Evolutionary conservation across 1,284 basidiomycete genomes (phyloP).

Genomic region (Trichosporon sp.): DNA sequence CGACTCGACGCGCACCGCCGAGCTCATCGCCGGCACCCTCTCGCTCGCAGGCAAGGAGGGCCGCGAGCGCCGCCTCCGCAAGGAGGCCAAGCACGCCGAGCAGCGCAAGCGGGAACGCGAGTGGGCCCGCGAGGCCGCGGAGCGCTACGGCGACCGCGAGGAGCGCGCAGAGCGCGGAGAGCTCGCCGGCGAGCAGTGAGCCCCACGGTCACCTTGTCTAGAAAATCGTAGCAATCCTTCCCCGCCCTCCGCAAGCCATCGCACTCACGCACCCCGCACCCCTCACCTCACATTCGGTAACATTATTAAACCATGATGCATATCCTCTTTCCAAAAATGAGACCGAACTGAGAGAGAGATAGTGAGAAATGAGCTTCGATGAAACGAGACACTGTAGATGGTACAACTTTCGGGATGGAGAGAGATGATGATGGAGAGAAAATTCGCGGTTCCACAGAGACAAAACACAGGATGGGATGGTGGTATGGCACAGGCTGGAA

Average conservation of each 20-base stretch:
- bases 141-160: background rate
- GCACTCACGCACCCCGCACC: background rate
- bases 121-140: slow-evolving; percentile 3
- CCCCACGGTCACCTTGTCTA: background rate
- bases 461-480: background rate
- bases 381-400: background rate
- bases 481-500: background rate
- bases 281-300: slow-evolving; percentile 3
- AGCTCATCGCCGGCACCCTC: slow-evolving; percentile 83
- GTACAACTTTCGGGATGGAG: background rate
- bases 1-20: slow-evolving; percentile 76
- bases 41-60: slow-evolving; percentile 89
- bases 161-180: background rate
- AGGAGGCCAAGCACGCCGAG: slow-evolving; percentile 1
- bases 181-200: background rate
- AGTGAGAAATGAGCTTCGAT: background rate
- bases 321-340: slow-evolving; percentile 5
- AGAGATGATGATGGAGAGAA: background rate
- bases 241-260: too few relatives aligned
- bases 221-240: background rate
- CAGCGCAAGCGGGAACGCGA: slow-evolving; percentile 2
- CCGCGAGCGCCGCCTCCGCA: slow-evolving; percentile 20
- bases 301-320: slow-evolving; percentile 7
- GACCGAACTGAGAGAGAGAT: background rate
- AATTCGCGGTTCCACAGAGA: background rate